These are phyloP conservation scores for Xylona heveae DNA, from an alignment of 495 filamentous ascomycete species.

Conservation along the genomic window DNA sequence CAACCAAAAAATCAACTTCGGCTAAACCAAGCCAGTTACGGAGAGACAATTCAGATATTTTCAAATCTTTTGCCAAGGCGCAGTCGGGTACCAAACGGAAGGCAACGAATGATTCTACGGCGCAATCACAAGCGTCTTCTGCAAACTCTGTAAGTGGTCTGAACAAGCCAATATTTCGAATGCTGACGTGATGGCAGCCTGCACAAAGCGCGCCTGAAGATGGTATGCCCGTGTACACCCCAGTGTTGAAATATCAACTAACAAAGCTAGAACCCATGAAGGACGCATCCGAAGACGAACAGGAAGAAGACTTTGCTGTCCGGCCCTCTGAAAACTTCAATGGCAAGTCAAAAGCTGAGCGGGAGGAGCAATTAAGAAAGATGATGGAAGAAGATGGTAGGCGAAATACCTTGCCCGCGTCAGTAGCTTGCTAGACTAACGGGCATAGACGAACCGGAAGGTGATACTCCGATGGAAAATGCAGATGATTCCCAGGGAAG, in stretches of 20 bases:
- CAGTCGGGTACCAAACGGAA: slow-evolving; percentile 25
- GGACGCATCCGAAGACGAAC: slow-evolving; percentile 56
- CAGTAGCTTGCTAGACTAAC: not conserved
- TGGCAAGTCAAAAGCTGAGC: slow-evolving; percentile 41
- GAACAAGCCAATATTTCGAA: slow-evolving; percentile 11
- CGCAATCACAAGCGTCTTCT: slow-evolving; percentile 5
- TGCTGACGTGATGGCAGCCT: slow-evolving; percentile 4
- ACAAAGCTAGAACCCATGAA: slow-evolving; percentile 18
- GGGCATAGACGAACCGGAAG: slow-evolving; percentile 25
- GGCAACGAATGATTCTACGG: slow-evolving; percentile 4
- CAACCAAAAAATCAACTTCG: slow-evolving; percentile 10
- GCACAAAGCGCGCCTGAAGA: slow-evolving; percentile 25
- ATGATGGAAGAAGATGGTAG: slow-evolving; percentile 81
- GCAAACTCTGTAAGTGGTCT: slow-evolving; percentile 18
- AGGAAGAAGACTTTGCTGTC: slow-evolving; percentile 35
- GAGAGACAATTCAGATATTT: slow-evolving; percentile 12
- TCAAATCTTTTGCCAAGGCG: slow-evolving; percentile 53
- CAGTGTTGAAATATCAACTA: slow-evolving; percentile 2
- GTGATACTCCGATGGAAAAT: slow-evolving; percentile 17
- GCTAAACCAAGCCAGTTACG: slow-evolving; percentile 8
- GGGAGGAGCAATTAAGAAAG: slow-evolving; percentile 46
- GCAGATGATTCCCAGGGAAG: slow-evolving; percentile 8
- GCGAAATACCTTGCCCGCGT: not conserved
- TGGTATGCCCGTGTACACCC: slow-evolving; percentile 22
- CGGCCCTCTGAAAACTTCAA: slow-evolving; percentile 14